Percentiles rank a stretch among this genome's conserved stretches.
These are phyloP conservation scores for Galeopsis tetrahit DNA, from an alignment of 257 asterid species.

Conservation along the genomic window DNA sequence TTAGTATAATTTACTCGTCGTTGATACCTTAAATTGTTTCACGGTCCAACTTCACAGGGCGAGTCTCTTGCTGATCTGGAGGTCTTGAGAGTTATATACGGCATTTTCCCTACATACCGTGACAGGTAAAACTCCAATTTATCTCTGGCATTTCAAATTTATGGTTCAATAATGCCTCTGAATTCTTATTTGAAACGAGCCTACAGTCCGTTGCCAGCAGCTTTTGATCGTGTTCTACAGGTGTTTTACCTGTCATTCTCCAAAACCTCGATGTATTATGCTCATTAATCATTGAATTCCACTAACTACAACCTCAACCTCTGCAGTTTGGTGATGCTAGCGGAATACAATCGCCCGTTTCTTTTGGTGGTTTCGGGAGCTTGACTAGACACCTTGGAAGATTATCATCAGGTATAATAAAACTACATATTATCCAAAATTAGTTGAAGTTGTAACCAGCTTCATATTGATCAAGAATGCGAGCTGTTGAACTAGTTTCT, in stretches of 20 bases:
- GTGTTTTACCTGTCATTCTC: slow-evolving; percentile 43
- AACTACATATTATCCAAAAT: neutral
- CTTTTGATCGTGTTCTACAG: slow-evolving; percentile 87
- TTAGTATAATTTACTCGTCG: neutral
- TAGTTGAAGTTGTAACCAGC: neutral
- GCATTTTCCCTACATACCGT: slow-evolving; percentile 91
- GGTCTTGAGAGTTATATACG: slow-evolving; percentile 83
- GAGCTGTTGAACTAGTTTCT: slow-evolving; percentile 26
- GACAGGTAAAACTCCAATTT: slow-evolving; percentile 63
- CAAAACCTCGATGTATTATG: slow-evolving; percentile 31
- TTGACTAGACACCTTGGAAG: slow-evolving; percentile 92
- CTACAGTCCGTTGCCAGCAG: slow-evolving; percentile 87
- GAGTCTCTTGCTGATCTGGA: slow-evolving; percentile 67
- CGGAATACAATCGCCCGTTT: slow-evolving; percentile 96
- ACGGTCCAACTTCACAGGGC: slow-evolving; percentile 47
- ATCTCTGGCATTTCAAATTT: neutral
- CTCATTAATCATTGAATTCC: slow-evolving; percentile 31
- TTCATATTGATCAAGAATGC: slow-evolving; percentile 5
- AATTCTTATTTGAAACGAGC: slow-evolving; percentile 14
- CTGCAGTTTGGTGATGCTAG: slow-evolving; percentile 98
- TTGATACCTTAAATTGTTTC: neutral
- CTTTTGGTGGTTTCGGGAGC: slow-evolving; percentile 99
- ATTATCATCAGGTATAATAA: slow-evolving; percentile 68
- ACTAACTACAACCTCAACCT: slow-evolving; percentile 34
- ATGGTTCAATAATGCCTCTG: slow-evolving; percentile 1